Conservation (phyloP, 78 protist species). For the Chrysochromulina tobinii region DNA sequence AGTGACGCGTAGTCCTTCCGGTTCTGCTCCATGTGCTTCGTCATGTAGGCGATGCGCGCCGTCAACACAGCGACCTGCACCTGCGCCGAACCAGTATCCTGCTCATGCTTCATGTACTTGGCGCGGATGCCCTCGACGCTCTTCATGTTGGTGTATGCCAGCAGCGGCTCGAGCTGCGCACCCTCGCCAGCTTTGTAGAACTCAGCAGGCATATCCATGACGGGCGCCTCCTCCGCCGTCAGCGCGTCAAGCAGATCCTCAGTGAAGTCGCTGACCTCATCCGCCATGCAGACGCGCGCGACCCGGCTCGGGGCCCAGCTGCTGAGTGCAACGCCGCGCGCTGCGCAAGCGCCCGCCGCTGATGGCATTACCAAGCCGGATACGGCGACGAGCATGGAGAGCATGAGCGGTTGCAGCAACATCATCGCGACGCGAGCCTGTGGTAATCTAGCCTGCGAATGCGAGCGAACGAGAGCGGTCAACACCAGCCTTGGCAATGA, state of each 20-base stretch:
- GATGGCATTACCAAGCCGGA: too few species aligned
- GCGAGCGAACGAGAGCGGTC: too few species aligned
- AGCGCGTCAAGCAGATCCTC: slow-evolving; percentile 15
- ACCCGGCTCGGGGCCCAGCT: too few species aligned
- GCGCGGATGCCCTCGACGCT: not conserved
- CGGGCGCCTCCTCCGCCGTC: not conserved
- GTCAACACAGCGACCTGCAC: slow-evolving; percentile 20
- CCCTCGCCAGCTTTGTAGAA: not conserved
- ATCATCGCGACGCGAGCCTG: too few species aligned
- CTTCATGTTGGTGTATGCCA: not conserved
- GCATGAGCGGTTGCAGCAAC: too few species aligned
- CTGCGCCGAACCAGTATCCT: not conserved
- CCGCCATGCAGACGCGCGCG: too few species aligned
- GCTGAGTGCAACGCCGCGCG: too few species aligned
- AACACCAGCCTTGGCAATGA: too few species aligned
- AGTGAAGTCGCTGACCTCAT: not conserved
- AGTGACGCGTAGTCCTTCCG: slow-evolving; percentile 18
- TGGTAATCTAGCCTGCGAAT: too few species aligned
- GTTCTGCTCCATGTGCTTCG: not conserved
- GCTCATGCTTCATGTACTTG: not conserved
- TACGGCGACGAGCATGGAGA: too few species aligned
- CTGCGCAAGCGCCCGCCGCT: too few species aligned
- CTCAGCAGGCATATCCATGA: not conserved
- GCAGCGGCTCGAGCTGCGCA: not conserved
- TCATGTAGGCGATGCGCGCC: slow-evolving; percentile 13